Base-by-base conservation (phyloP, 2,329 filamentous ascomycete species). In the Aspergillus ibericus region DNA sequence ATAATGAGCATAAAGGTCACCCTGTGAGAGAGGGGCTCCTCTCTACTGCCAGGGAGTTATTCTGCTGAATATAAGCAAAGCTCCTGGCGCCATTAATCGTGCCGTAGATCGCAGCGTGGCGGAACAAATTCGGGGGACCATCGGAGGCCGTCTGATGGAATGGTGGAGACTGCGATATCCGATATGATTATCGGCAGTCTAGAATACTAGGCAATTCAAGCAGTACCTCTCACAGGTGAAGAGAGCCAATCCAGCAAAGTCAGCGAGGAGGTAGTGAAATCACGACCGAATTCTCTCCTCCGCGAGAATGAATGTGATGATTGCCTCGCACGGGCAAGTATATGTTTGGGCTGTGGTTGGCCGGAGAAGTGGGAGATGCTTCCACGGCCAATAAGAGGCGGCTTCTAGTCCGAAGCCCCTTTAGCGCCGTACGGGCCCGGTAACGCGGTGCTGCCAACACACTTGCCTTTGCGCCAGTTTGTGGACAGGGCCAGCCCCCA, bases 331-430 rank as follows among this genome's bases (percentile, higher is more conserved):
- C 44, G 27, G 44, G 44, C 44, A 48, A 48, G 44, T 48, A 48
- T 48, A 48, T 48, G 44, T 48, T 48, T 48, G 44, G 25, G 44
- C 44, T 48, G 44, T 48, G 44, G 44, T 48, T 48, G 44, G 44
- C 44, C 44, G 44, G 44, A 48, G 44, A 48, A 48, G 32, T 48
- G 44, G 25, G 15, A 25, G 25, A 53, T 22, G 51, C 36, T 29
- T 36, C 35, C 27, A 42, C 36, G 12, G 51, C 51, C 51, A 53
- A 53, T 53, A 22, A 34, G 27, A 22, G 35, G 13, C 29, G 32
- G 36, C 16, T 18, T 42, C 51, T 15, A 53, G 29, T n/a, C 51
- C 9, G 36, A 42, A 20, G 13, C 36, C 34, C 36, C 29, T 42
- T 42, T 42, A 22, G 25, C n/a, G 40, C 36, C 10, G 51, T 53